Evolutionary conservation across 2,329 filamentous ascomycete genomes (phyloP).

Genomic region (Chrysosphaeria jannelii): DNA sequence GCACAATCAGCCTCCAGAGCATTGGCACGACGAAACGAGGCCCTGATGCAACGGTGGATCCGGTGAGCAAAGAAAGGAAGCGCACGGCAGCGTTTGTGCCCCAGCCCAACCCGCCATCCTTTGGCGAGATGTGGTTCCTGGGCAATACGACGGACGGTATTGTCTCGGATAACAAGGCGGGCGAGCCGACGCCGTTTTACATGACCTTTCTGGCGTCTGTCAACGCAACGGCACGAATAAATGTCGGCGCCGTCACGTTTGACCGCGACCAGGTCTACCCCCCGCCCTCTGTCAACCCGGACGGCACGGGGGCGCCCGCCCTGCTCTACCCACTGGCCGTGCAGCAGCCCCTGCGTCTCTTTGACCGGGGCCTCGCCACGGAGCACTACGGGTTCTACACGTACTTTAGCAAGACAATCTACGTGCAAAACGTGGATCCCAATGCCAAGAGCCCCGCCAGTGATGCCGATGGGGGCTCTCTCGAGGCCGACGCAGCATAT

Average conservation of each 20-base stretch:
- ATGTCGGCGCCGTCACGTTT: background rate
- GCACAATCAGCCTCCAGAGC: too few relatives aligned
- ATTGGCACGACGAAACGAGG: too few relatives aligned
- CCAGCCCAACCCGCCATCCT: constrained; percentile 24
- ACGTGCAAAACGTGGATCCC: constrained; percentile 26
- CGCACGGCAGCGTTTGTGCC: too few relatives aligned
- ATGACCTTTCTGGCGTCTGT: constrained; percentile 34
- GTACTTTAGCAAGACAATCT: constrained; percentile 70
- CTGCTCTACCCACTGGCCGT: constrained; percentile 37
- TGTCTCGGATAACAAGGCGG: constrained; percentile 33
- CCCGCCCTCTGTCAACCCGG: constrained; percentile 24
- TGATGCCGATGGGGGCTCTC: constrained; percentile 24
- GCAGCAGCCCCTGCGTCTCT: constrained; percentile 59
- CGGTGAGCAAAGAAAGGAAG: too few relatives aligned
- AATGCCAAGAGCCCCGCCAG: constrained; percentile 9
- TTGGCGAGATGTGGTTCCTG: constrained; percentile 48
- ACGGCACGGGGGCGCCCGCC: constrained; percentile 45
- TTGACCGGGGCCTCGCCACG: constrained; percentile 45
- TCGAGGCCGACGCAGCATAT: constrained; percentile 19
- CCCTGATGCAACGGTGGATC: too few relatives aligned
- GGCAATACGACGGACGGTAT: constrained; percentile 64
- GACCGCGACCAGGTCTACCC: constrained; percentile 18
- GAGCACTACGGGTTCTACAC: constrained; percentile 91
- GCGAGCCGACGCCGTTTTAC: constrained; percentile 71
- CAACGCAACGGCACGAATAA: constrained; percentile 9